These are phyloP conservation scores for Aspergillus steynii DNA, from an alignment of 495 filamentous ascomycete genomes.

Conservation along the genomic window DNA sequence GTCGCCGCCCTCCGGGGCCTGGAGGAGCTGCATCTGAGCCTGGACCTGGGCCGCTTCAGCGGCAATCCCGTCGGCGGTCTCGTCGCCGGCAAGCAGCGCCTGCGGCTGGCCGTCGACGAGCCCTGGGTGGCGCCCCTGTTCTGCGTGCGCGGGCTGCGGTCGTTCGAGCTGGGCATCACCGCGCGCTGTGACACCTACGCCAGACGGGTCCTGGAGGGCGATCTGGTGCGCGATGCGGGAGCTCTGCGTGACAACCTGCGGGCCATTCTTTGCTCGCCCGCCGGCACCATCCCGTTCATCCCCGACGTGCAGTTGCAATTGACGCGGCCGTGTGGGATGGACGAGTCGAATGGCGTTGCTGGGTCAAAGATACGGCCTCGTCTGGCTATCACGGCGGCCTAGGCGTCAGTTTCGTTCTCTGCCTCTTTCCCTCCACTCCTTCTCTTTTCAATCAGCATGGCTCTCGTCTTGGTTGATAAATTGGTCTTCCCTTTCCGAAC, in stretches of 20 bases:
- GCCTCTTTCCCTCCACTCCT: too few species aligned
- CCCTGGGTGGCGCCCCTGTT: slow-evolving; percentile 38
- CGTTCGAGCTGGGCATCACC: slow-evolving; percentile 42
- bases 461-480: not conserved
- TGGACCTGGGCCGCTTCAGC: slow-evolving; percentile 40
- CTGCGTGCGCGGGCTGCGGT: slow-evolving; percentile 30
- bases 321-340: slow-evolving; percentile 13
- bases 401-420: not conserved
- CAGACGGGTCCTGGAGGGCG: slow-evolving; percentile 30
- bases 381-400: slow-evolving; percentile 20
- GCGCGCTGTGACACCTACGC: slow-evolving; percentile 36
- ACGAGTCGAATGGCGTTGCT: not conserved
- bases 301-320: slow-evolving; percentile 14
- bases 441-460: too few species aligned
- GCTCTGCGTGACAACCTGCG: slow-evolving; percentile 32
- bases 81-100: slow-evolving; percentile 21
- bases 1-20: slow-evolving; percentile 26
- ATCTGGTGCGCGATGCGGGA: slow-evolving; percentile 31
- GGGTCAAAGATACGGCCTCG: slow-evolving; percentile 14
- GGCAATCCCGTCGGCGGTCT: slow-evolving; percentile 18
- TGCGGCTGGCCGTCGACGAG: slow-evolving; percentile 29
- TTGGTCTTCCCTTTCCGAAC: not conserved
- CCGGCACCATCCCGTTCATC: slow-evolving; percentile 8
- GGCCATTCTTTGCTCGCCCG: slow-evolving; percentile 26
- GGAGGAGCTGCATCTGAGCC: slow-evolving; percentile 24